Conservation (phyloP, 768 basidiomycete species). For the Lyophyllum atratum region DNA sequence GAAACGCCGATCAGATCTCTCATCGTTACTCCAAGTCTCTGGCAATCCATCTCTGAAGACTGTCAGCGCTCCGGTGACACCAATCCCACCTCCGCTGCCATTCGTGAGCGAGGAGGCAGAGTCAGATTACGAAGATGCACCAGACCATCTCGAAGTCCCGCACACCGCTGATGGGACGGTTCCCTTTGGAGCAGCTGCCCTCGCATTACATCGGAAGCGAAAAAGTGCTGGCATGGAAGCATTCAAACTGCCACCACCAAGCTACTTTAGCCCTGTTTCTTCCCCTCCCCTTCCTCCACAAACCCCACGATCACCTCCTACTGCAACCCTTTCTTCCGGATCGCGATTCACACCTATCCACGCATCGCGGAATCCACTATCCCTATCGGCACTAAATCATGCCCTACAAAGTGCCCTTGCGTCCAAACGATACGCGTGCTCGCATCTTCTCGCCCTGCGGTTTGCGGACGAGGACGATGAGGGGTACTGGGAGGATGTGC, state of each 20-base stretch:
- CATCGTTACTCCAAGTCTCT: conserved; percentile 40
- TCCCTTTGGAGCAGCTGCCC: conserved; percentile 62
- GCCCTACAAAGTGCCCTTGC: conserved; percentile 68
- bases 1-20: conserved; percentile 58
- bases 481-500: conserved; percentile 84
- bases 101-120: conserved; percentile 33
- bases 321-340: conserved; percentile 40
- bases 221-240: conserved; percentile 50
- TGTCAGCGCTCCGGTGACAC: conserved; percentile 42
- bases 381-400: conserved; percentile 60
- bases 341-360: conserved; percentile 69
- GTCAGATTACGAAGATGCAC: conserved; percentile 24
- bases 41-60: conserved; percentile 19
- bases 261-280: conserved; percentile 29
- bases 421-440: conserved; percentile 75
- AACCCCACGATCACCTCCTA: conserved; percentile 31
- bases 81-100: conserved; percentile 12
- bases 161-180: conserved; percentile 15
- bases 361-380: conserved; percentile 63
- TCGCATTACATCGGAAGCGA: conserved; percentile 59
- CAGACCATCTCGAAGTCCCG: conserved; percentile 18
- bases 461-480: conserved; percentile 74
- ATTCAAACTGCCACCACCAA: conserved; percentile 41
- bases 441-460: conserved; percentile 77
- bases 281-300: conserved; percentile 29